Percentiles rank a stretch among this genome's conserved stretches.
Evolutionary conservation across 108 stramenopile genomes (phyloP).

Genomic region (Cyclostephanos tholiformis): DNA sequence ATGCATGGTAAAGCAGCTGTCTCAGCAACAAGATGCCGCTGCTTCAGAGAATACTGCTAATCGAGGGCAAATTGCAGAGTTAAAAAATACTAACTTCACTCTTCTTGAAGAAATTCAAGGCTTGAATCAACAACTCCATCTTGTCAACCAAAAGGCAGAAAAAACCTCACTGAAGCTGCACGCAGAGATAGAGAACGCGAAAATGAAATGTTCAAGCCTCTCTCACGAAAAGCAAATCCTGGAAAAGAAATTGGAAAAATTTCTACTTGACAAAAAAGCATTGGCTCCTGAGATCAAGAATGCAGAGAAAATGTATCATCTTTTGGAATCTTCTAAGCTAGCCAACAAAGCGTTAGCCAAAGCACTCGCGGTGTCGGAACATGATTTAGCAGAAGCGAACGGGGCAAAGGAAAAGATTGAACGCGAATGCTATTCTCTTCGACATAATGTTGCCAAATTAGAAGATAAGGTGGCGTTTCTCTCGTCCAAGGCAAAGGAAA

Average conservation of each 20-base stretch:
- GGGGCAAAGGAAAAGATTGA: slow-evolving; percentile 18
- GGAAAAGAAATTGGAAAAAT: background rate
- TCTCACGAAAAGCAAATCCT: slow-evolving; percentile 16
- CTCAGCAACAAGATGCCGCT: background rate
- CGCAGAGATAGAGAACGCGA: slow-evolving; percentile 21
- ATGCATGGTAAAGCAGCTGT: slow-evolving; percentile 4
- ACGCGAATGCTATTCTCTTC: slow-evolving; percentile 26
- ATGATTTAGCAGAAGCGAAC: slow-evolving; percentile 34
- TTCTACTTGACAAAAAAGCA: slow-evolving; percentile 5
- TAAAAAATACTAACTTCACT: slow-evolving; percentile 3
- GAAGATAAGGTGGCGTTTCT: slow-evolving; percentile 24
- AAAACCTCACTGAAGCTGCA: slow-evolving; percentile 5
- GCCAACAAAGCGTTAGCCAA: slow-evolving; percentile 36
- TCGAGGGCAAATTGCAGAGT: slow-evolving; percentile 6
- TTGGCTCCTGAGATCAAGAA: background rate
- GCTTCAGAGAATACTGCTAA: background rate
- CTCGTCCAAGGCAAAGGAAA: slow-evolving; percentile 15
- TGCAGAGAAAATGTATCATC: slow-evolving; percentile 2
- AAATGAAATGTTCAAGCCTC: slow-evolving; percentile 3
- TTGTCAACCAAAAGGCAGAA: slow-evolving; percentile 13
- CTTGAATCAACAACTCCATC: slow-evolving; percentile 7
- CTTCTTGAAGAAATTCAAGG: slow-evolving; percentile 7
- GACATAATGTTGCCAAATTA: background rate
- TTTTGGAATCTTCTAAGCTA: slow-evolving; percentile 15
- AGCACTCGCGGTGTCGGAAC: slow-evolving; percentile 34